Evolutionary conservation across 2,329 filamentous ascomycete genomes (phyloP).

Genomic region (Penicillium vulpinum): DNA sequence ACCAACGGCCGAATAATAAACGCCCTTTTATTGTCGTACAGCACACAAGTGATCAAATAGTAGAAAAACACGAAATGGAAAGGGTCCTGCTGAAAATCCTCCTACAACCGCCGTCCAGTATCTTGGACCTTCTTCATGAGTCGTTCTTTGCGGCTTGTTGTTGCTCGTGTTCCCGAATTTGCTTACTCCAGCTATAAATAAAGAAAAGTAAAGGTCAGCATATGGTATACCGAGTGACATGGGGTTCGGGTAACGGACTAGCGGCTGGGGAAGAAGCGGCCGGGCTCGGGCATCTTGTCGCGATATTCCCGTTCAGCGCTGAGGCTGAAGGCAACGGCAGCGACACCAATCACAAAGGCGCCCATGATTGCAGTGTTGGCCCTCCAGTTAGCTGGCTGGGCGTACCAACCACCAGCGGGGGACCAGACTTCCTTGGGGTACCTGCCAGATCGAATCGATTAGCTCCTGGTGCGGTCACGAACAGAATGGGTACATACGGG

Average conservation of each 20-base stretch:
- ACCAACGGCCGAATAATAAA: slow-evolving; percentile 34
- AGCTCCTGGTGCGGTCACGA: slow-evolving; percentile 30
- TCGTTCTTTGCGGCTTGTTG: slow-evolving; percentile 47
- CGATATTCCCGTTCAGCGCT: slow-evolving; percentile 74
- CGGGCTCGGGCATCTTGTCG: slow-evolving; percentile 72
- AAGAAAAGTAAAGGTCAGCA: slow-evolving; percentile 20
- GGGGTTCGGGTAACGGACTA: slow-evolving; percentile 58
- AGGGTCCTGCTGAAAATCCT: slow-evolving; percentile 28
- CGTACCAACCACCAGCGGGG: slow-evolving; percentile 95
- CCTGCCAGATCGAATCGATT: slow-evolving; percentile 49
- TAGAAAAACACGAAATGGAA: slow-evolving; percentile 29
- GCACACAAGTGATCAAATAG: slow-evolving; percentile 37
- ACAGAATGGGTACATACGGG: slow-evolving; percentile 56
- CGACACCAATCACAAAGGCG: slow-evolving; percentile 66
- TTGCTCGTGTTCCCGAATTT: slow-evolving; percentile 68
- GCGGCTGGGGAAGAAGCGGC: slow-evolving; percentile 80
- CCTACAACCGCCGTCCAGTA: slow-evolving; percentile 21
- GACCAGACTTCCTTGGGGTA: slow-evolving; percentile 99
- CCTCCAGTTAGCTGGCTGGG: slow-evolving; percentile 93
- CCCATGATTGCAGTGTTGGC: slow-evolving; percentile 79
- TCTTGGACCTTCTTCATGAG: slow-evolving; percentile 31
- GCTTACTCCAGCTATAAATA: slow-evolving; percentile 64
- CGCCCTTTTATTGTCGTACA: slow-evolving; percentile 43
- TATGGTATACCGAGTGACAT: slow-evolving; percentile 4
- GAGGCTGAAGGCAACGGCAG: slow-evolving; percentile 66